Base-by-base conservation (phyloP, 176 grass and related monocot genomes). In the Carex littledalei region DNA sequence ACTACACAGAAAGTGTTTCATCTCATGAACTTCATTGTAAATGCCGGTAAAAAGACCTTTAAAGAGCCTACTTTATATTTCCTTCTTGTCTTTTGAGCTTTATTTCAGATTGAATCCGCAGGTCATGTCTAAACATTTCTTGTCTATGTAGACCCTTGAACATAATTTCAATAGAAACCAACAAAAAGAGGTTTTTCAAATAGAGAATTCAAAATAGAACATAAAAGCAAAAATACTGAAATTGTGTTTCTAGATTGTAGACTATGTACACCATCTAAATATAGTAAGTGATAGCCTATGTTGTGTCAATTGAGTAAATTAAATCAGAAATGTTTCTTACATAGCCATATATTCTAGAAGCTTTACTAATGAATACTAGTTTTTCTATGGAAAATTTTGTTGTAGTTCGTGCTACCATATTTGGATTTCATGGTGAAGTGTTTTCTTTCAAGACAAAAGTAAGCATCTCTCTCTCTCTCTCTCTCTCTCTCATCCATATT, bases 1-100 rank as follows among this genome's bases (percentile, higher is more conserved):
- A 97, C 92, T 10, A 97, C 92, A 35, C 92, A 97, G 82, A 97
- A 97, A 78, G 88, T 97, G 41, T 99, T 99, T 87, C 96, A 99
- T 92, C 88, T 99, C 20, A 97, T 97, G 94, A 94, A 97, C 88
- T 92, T 92, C 77, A 88, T 94, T 72, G 90, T 94, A 78, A 92
- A 97, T 63, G 94, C 92, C 47, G 90, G 94, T 97, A 90, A 92
- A 67, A 56, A 45, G 8, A 8, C 1, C 24, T 56, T 78, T 12
- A 3, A 21, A 24, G 13, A 73, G 24, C 3, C 61, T 21, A 32
- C 4, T 61, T 57, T 12, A 74, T 77, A 57, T 73, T 64, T 84
- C 58, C 15, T 37, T 69, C 86, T 37, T 11, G 62, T 53, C 20
- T 75, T 75, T 53, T 26, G 11, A 5, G 3, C 20, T 47, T 43